These are phyloP conservation scores for Protomyces lactucae-debilis DNA, from an alignment of 1,139 yeast species.

Conservation along the genomic window DNA sequence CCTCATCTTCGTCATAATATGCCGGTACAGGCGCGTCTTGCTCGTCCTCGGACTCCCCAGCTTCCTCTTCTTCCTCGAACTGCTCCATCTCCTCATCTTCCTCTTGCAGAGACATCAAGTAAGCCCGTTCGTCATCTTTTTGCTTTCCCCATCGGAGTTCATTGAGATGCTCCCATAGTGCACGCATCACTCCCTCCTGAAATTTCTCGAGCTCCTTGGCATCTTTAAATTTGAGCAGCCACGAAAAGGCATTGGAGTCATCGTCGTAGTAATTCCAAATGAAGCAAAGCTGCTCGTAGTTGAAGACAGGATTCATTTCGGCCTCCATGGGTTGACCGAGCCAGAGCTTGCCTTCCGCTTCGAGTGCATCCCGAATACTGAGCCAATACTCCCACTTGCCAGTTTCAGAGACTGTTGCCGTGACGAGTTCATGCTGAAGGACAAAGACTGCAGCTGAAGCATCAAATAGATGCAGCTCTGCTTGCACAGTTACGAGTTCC, in stretches of 20 bases:
- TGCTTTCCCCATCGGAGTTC: conserved; percentile 48
- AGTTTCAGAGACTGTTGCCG: conserved; percentile 46
- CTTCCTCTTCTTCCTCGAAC: conserved; percentile 39
- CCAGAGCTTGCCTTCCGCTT: conserved; percentile 35
- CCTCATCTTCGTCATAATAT: conserved; percentile 34
- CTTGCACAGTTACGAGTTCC: conserved; percentile 34
- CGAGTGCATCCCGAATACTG: conserved; percentile 42
- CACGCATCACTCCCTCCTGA: conserved; percentile 50
- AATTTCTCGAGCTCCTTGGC: conserved; percentile 47
- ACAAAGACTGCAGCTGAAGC: conserved; percentile 50
- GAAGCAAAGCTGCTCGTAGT: conserved; percentile 54
- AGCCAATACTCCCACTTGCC: conserved; percentile 47
- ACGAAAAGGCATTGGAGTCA: conserved; percentile 50
- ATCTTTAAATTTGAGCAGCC: conserved; percentile 54
- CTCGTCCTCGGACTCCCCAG: conserved; percentile 13
- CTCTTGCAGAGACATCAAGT: conserved; percentile 47
- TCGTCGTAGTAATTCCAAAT: conserved; percentile 56
- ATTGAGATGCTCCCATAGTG: conserved; percentile 61
- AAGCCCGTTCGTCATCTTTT: conserved; percentile 47
- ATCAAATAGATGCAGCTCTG: conserved; percentile 57
- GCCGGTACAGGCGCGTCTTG: conserved; percentile 30
- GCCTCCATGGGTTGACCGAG: conserved; percentile 49
- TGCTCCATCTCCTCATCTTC: conserved; percentile 41
- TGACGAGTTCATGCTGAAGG: conserved; percentile 42
- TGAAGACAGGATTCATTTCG: conserved; percentile 61